Percentiles rank a stretch among this genome's conserved stretches.
phyloP scores from a whole-genome alignment of 2,329 filamentous ascomycete genomes.

The Aspergillus versicolor region DNA sequence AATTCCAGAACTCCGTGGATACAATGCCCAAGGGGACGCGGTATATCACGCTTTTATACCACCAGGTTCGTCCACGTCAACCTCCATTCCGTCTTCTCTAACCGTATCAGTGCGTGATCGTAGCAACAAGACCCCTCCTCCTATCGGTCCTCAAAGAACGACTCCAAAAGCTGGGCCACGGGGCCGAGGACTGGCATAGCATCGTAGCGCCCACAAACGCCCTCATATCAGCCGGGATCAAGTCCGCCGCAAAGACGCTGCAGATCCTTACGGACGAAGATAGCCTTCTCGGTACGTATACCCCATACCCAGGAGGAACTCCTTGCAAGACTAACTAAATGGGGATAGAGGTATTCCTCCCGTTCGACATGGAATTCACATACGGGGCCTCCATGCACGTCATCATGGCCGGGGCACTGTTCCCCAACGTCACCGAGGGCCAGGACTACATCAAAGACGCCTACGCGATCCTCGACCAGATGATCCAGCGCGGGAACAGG shows the following conservation, averaged over 20 bases:
- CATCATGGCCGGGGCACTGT: slow-evolving; percentile 38
- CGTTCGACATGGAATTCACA: slow-evolving; percentile 41
- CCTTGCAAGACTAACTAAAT: background rate
- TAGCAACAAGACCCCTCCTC: slow-evolving; percentile 41
- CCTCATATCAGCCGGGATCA: slow-evolving; percentile 42
- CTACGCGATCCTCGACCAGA: slow-evolving; percentile 33
- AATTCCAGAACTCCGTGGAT: slow-evolving; percentile 36
- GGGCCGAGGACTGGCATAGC: slow-evolving; percentile 31
- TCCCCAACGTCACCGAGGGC: slow-evolving; percentile 30
- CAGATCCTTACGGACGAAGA: slow-evolving; percentile 40
- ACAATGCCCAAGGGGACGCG: slow-evolving; percentile 40
- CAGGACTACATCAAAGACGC: slow-evolving; percentile 21
- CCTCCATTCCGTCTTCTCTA: no score
- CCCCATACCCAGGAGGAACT: background rate
- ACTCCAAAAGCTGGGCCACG: slow-evolving; percentile 27
- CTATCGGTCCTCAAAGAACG: slow-evolving; percentile 42
- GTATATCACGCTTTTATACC: slow-evolving; percentile 41
- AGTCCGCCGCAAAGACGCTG: slow-evolving; percentile 42
- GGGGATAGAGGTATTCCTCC: slow-evolving; percentile 36
- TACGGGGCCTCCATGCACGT: slow-evolving; percentile 38
- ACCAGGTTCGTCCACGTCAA: slow-evolving; percentile 37
- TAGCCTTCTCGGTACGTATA: slow-evolving; percentile 35
- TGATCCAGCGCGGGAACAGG: slow-evolving; percentile 35
- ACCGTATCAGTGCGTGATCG: slow-evolving; percentile 33
- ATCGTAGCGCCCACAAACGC: slow-evolving; percentile 36